phyloP scores from a whole-genome alignment of 768 basidiomycete species.

The Roridomyces roridus region DNA sequence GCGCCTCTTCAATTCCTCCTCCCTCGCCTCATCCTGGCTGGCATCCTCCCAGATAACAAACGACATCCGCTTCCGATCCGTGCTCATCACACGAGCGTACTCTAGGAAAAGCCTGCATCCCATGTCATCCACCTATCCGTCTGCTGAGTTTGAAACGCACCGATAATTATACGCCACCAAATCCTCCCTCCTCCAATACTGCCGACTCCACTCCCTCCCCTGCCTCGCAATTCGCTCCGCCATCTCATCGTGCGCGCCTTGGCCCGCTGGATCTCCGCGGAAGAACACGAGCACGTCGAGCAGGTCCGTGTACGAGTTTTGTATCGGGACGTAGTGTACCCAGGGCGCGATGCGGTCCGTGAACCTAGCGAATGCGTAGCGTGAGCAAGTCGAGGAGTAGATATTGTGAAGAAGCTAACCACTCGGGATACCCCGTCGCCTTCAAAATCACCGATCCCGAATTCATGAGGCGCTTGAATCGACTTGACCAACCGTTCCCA shows the following conservation, averaged over 20 bases:
- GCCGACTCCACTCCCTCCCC: constrained; percentile 62
- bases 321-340: constrained; percentile 78
- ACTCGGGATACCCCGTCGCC: constrained; percentile 60
- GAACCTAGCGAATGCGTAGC: constrained; percentile 43
- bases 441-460: constrained; percentile 68
- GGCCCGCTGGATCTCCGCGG: constrained; percentile 59
- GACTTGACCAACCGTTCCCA: constrained; percentile 67
- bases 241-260: constrained; percentile 61
- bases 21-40: constrained; percentile 8
- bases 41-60: constrained; percentile 27
- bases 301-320: constrained; percentile 66
- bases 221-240: constrained; percentile 61
- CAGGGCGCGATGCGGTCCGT: constrained; percentile 62
- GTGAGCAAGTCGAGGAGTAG: background rate
- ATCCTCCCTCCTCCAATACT: constrained; percentile 67
- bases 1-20: too few species aligned
- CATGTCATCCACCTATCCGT: background rate
- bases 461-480: constrained; percentile 67
- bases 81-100: constrained; percentile 57
- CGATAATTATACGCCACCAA: constrained; percentile 64
- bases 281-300: constrained; percentile 79
- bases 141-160: too few species aligned
- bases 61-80: constrained; percentile 50
- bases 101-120: constrained; percentile 54
- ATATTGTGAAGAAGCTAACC: background rate